Base-by-base conservation (phyloP, 257 asterid genomes). In the Forsythia viridissima region DNA sequence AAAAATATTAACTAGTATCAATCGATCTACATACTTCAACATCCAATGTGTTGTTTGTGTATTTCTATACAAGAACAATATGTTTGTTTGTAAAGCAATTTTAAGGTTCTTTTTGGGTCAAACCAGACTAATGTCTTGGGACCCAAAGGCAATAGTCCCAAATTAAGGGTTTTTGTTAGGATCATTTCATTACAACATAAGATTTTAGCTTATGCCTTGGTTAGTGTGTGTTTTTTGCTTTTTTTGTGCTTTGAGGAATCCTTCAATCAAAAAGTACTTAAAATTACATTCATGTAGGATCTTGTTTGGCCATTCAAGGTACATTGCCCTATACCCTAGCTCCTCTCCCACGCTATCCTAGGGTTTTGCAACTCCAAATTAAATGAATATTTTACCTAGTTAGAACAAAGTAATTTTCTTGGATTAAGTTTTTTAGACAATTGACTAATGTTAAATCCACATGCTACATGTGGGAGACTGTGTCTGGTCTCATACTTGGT, bases 391-490 rank as follows among this genome's bases (percentile, higher is more conserved):
- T 82, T 80, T 77, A 83, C 52, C 30, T 38, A 73, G 59, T 67
- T 79, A 77, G 75, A 83, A 69, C 81, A 86, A 89, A 88, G 88
- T 80, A 81, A 86, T 79, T 61, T 75, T 88, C 84, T 91, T 89
- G 96, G 97, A 83, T 88, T 91, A 81, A 84, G 88, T 84, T 82
- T 80, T 79, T 78, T 71, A 79, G 83, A 81, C 72, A 86, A 79
- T 90, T 86, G 85, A 93, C 80, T 86, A 92, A 87, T 84, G 85
- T 83, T 82, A 86, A 83, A n/a, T 72, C 84, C 97, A 91, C 97
- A 89, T 92, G 97, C 92, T 69, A 63, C 96, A 88, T 85, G 91
- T 94, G 96, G 96, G 94, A 89, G 90, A 84, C 89, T 78, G 91
- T 74, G 90, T 79, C 41, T 74, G 76, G 84, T 85, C 84, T 81